phyloP scores from a whole-genome alignment of 2,329 filamentous ascomycete genomes.

The Chaetomium globosum region DNA sequence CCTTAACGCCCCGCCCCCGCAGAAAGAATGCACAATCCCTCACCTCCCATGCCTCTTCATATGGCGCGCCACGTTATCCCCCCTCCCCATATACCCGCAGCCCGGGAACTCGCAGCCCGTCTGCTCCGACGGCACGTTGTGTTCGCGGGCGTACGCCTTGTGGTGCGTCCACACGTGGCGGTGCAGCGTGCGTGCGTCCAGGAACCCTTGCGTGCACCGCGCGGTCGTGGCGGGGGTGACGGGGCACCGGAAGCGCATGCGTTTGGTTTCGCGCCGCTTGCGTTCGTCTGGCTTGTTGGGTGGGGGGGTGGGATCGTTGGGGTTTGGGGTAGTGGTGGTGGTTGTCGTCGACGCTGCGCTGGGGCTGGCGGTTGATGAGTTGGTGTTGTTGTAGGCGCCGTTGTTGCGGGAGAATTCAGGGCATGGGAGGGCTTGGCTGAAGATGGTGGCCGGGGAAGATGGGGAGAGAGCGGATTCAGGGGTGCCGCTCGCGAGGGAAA shows the following conservation, averaged over 20 bases:
- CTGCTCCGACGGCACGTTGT: slow-evolving; percentile 25
- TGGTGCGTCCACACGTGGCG: slow-evolving; percentile 36
- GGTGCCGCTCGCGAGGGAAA: neutral
- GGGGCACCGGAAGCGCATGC: neutral
- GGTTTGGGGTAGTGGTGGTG: neutral
- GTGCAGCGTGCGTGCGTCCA: slow-evolving; percentile 32
- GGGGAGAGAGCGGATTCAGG: slow-evolving; percentile 1
- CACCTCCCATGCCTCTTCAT: slow-evolving; percentile 16
- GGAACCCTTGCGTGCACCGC: slow-evolving; percentile 29
- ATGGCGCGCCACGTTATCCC: slow-evolving; percentile 33
- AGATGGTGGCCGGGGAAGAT: neutral
- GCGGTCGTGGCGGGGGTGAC: neutral
- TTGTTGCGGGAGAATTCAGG: neutral
- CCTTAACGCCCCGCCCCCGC: neutral
- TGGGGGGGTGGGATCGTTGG: neutral
- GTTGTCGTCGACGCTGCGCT: neutral
- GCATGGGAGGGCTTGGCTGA: neutral
- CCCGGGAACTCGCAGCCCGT: slow-evolving; percentile 25
- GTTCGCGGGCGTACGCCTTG: slow-evolving; percentile 24
- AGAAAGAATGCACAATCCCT: no score
- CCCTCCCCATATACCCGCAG: slow-evolving; percentile 31
- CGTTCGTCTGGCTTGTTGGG: neutral
- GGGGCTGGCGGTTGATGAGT: neutral
- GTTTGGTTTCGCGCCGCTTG: neutral
- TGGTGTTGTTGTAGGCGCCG: neutral